These are phyloP conservation scores for Boehmeria nivea DNA, from an alignment of 306 rosid genomes.

Conservation along the genomic window DNA sequence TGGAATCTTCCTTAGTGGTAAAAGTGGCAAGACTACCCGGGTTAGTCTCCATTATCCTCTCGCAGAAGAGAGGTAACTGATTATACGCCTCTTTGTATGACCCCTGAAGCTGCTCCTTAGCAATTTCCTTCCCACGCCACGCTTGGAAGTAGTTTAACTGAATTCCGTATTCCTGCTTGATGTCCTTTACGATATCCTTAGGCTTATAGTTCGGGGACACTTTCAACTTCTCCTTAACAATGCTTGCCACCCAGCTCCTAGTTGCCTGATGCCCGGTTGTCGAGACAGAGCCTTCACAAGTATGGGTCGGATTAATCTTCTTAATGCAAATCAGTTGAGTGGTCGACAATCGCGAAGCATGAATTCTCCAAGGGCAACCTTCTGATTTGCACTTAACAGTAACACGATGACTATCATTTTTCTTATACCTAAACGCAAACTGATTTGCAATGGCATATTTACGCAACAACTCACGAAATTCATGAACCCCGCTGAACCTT, in stretches of 20 bases:
- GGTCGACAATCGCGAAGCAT: constrained; percentile 90
- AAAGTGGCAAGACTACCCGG: constrained; percentile 83
- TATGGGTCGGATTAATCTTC: constrained; percentile 81
- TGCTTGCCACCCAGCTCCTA: constrained; percentile 98
- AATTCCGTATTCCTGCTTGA: constrained; percentile 90
- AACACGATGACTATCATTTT: constrained; percentile 97
- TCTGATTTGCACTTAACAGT: constrained; percentile 99
- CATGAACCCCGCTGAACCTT: constrained; percentile 81
- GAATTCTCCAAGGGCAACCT: constrained; percentile 98
- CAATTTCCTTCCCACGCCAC: constrained; percentile 99
- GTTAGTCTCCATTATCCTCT: constrained; percentile 84
- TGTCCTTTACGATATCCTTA: constrained; percentile 91
- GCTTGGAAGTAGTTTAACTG: constrained; percentile 97
- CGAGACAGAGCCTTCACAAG: constrained; percentile 78
- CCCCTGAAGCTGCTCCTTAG: constrained; percentile 99
- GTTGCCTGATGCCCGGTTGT: constrained; percentile 98
- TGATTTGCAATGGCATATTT: constrained; percentile 96
- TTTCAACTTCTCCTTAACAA: constrained; percentile 86
- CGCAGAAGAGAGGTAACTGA: constrained; percentile 78
- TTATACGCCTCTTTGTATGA: constrained; percentile 89
- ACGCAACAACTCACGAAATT: constrained; percentile 87
- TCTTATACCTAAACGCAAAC: constrained; percentile 90
- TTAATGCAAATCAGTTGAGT: constrained; percentile 93
- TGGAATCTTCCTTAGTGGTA: constrained; percentile 89
- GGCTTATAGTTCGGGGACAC: constrained; percentile 86